phyloP scores from a whole-genome alignment of 2,329 filamentous ascomycete species.

The Aspergillus sp. region DNA sequence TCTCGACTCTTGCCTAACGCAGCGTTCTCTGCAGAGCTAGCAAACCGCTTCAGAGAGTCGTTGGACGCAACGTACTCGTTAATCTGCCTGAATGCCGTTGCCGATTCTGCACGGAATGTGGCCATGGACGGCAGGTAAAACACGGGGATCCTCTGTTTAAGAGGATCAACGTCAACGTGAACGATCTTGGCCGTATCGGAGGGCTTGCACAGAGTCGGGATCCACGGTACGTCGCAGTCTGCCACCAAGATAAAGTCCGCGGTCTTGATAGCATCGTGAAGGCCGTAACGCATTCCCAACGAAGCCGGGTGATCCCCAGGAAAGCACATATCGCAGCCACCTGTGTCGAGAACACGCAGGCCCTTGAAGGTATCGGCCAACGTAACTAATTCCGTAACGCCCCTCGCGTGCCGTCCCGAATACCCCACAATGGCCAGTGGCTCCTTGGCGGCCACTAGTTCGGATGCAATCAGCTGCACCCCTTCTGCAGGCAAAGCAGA shows the following conservation, averaged over 20 bases:
- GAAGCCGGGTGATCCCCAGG: conserved; percentile 46
- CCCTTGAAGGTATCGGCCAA: conserved; percentile 42
- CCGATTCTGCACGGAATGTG: conserved; percentile 59
- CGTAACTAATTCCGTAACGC: conserved; percentile 38
- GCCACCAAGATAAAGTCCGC: conserved; percentile 80
- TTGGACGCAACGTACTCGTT: conserved; percentile 50
- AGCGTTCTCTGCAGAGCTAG: conserved; percentile 34
- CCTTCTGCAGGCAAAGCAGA: conserved; percentile 50
- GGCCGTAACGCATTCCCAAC: conserved; percentile 64
- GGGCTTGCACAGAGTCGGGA: conserved; percentile 64
- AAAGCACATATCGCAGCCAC: conserved; percentile 47
- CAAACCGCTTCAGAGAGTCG: conserved; percentile 34
- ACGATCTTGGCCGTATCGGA: conserved; percentile 50
- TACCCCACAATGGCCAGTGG: conserved; percentile 46
- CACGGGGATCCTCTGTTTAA: conserved; percentile 66
- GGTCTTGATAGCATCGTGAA: conserved; percentile 62
- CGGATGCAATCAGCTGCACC: conserved; percentile 36
- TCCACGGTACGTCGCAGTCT: conserved; percentile 90
- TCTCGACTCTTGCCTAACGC: conserved; percentile 49
- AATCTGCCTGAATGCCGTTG: conserved; percentile 61
- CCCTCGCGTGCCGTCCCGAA: conserved; percentile 39
- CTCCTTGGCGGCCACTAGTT: conserved; percentile 39
- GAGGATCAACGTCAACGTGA: conserved; percentile 58
- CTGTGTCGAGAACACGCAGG: conserved; percentile 45
- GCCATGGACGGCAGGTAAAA: conserved; percentile 61